These are phyloP conservation scores for Syzygium aqueum DNA, from an alignment of 345 rosid species.

Conservation along the genomic window DNA sequence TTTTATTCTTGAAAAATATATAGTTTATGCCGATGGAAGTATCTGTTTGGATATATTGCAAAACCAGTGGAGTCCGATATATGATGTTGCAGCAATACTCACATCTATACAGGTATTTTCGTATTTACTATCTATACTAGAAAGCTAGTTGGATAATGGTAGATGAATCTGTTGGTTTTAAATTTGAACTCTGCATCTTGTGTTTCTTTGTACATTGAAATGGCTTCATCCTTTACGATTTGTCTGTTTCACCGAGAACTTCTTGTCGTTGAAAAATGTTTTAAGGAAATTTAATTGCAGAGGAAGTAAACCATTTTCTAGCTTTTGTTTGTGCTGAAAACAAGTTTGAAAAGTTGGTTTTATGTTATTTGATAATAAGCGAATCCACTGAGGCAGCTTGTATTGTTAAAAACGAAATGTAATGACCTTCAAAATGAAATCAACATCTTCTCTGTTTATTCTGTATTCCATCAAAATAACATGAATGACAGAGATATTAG, in stretches of 20 bases:
- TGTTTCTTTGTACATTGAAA: not conserved
- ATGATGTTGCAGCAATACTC: constrained; percentile 96
- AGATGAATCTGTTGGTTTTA: not conserved
- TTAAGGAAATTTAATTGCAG: not conserved
- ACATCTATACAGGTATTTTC: constrained; percentile 79
- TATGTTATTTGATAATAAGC: not conserved
- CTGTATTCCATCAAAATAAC: not conserved
- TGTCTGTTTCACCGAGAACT: not conserved
- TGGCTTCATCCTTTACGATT: not conserved
- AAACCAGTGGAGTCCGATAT: constrained; percentile 98
- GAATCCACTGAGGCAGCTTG: not conserved
- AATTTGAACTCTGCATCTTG: not conserved
- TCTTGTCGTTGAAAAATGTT: not conserved
- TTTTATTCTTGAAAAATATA: not conserved
- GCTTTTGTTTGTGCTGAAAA: not conserved
- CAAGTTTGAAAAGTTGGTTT: not conserved
- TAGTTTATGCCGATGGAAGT: constrained; percentile 98
- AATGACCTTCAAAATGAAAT: not conserved
- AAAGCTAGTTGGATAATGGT: not conserved
- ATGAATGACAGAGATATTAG: not conserved
- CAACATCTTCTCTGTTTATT: not conserved
- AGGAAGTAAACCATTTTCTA: not conserved
- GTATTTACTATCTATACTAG: not conserved
- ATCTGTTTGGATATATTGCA: constrained; percentile 91
- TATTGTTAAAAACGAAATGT: not conserved